phyloP scores from a whole-genome alignment of 179 eudicot species.

The Nepenthes alata region DNA sequence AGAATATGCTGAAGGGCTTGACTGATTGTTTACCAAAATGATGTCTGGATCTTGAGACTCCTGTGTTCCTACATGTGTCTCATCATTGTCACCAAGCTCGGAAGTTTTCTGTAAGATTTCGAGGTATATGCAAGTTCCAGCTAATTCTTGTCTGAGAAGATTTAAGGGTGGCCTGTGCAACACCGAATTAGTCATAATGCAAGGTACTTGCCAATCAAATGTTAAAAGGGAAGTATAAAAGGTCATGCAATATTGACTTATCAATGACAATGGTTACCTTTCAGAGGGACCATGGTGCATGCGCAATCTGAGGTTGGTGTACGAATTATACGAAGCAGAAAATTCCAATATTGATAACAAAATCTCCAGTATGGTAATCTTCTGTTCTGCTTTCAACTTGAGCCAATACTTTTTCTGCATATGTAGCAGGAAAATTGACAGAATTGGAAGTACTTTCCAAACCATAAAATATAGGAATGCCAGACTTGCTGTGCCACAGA shows the following conservation, averaged over 20 bases:
- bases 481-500: too few species aligned
- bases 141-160: conserved; percentile 92
- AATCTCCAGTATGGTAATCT: conserved; percentile 71
- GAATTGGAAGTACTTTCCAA: background rate
- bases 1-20: conserved; percentile 9
- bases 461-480: background rate
- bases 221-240: background rate
- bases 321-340: conserved; percentile 91
- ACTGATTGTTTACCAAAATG: conserved; percentile 4
- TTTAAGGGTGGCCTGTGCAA: conserved; percentile 82
- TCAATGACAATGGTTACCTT: conserved; percentile 24
- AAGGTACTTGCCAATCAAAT: conserved; percentile 3
- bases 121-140: conserved; percentile 82
- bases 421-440: background rate
- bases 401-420: conserved; percentile 86
- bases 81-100: conserved; percentile 19
- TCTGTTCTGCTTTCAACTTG: conserved; percentile 67
- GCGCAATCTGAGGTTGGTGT: conserved; percentile 69
- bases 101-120: conserved; percentile 82
- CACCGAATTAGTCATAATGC: conserved; percentile 2
- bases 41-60: conserved; percentile 14
- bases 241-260: conserved; percentile 1
- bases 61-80: conserved; percentile 13
- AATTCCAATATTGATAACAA: conserved; percentile 61
- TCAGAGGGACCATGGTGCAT: conserved; percentile 74